Conservation (phyloP, 495 filamentous ascomycete genomes). For the Filosporella fistucella region DNA sequence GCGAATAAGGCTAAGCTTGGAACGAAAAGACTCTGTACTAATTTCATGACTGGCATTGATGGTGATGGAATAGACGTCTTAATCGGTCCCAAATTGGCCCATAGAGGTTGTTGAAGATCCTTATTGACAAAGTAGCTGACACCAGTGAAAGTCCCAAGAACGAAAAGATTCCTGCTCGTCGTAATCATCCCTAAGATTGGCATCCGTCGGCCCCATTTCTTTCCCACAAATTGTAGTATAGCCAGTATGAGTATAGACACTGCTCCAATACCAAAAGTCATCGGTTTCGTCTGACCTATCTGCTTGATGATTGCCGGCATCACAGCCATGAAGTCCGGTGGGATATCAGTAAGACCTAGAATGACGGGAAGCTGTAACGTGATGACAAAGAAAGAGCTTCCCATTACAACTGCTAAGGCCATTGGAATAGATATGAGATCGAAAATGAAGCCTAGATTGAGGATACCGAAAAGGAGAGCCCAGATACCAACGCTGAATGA, state of each 20-base stretch:
- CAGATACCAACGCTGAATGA: slow-evolving; percentile 13
- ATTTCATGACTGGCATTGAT: slow-evolving; percentile 61
- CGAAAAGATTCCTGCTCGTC: slow-evolving; percentile 43
- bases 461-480: slow-evolving; percentile 8
- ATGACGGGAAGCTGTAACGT: slow-evolving; percentile 4
- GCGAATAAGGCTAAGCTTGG: slow-evolving; percentile 73
- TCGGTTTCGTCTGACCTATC: slow-evolving; percentile 1
- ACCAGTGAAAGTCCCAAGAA: slow-evolving; percentile 84
- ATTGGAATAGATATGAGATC: slow-evolving; percentile 13
- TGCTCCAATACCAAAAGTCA: slow-evolving; percentile 3
- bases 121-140: slow-evolving; percentile 80
- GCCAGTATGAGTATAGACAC: slow-evolving; percentile 4
- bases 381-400: background rate
- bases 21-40: slow-evolving; percentile 48
- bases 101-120: slow-evolving; percentile 44
- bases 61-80: slow-evolving; percentile 66
- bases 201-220: slow-evolving; percentile 12
- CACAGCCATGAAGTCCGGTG: background rate
- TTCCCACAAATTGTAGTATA: slow-evolving; percentile 8
- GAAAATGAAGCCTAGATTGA: slow-evolving; percentile 19
- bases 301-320: slow-evolving; percentile 9
- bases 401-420: slow-evolving; percentile 5
- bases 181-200: background rate
- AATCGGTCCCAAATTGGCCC: slow-evolving; percentile 57
- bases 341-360: slow-evolving; percentile 2